phyloP scores from a whole-genome alignment of 192 early-diverging fungal species.

The Backusella tarrabulga region DNA sequence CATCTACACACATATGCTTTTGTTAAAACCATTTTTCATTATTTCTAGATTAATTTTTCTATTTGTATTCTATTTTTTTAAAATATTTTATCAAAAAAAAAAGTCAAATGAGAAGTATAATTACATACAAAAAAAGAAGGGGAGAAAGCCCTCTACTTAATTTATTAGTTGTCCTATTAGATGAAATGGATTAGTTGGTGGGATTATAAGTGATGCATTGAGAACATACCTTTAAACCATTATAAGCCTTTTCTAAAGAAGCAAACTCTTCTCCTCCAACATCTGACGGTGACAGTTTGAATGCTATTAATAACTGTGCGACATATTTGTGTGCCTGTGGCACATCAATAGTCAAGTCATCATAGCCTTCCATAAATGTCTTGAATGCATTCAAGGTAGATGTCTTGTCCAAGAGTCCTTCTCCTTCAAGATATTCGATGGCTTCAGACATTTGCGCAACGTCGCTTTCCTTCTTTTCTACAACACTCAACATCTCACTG shows the following conservation, averaged over 20 bases:
- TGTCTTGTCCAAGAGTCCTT: slow-evolving; percentile 12
- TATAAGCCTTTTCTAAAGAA: slow-evolving; percentile 7
- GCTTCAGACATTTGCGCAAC: slow-evolving; percentile 11
- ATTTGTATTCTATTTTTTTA: not conserved
- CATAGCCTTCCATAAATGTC: slow-evolving; percentile 32
- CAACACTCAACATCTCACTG: slow-evolving; percentile 16
- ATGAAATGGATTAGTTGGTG: not conserved
- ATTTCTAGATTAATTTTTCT: not conserved
- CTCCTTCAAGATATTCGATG: slow-evolving; percentile 3
- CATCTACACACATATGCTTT: too few relatives aligned
- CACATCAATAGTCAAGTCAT: slow-evolving; percentile 39
- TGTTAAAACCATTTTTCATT: not conserved
- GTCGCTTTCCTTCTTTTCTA: slow-evolving; percentile 29
- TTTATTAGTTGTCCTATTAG: not conserved
- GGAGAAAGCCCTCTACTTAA: not conserved
- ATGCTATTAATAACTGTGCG: slow-evolving; percentile 1
- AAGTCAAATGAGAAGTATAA: slow-evolving; percentile 3
- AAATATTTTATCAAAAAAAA: slow-evolving; percentile 2
- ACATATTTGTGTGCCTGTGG: slow-evolving; percentile 38
- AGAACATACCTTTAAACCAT: not conserved
- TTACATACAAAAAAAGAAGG: not conserved
- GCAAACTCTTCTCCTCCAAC: not conserved
- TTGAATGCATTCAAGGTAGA: slow-evolving; percentile 21
- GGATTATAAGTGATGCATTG: not conserved
- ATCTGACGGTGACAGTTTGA: not conserved